Conservation (phyloP, 495 filamentous ascomycete genomes). For the Aspergillus heteromorphus region DNA sequence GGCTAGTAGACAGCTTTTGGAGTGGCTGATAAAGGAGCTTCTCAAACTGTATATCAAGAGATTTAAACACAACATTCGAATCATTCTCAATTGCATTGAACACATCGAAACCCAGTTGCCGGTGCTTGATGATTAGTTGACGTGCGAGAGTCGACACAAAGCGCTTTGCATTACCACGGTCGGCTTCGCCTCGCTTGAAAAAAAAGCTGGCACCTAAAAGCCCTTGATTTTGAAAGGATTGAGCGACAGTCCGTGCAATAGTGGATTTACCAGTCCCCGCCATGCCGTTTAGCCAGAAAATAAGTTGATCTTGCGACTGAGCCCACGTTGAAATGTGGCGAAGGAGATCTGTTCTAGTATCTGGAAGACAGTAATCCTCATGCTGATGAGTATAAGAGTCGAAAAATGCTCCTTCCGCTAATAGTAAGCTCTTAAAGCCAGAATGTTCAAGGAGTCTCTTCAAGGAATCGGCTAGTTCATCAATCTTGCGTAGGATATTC, state of each 20-base stretch:
- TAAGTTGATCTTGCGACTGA: slow-evolving; percentile 6
- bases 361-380: slow-evolving; percentile 22
- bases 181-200: slow-evolving; percentile 44
- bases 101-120: slow-evolving; percentile 24
- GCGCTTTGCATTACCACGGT: slow-evolving; percentile 32
- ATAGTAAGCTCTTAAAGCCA: too few relatives aligned
- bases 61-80: slow-evolving; percentile 29
- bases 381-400: slow-evolving; percentile 22
- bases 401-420: slow-evolving; percentile 14
- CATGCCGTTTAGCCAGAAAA: slow-evolving; percentile 43
- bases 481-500: too few relatives aligned
- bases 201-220: slow-evolving; percentile 43
- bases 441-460: too few relatives aligned
- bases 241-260: slow-evolving; percentile 29
- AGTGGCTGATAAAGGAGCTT: slow-evolving; percentile 44
- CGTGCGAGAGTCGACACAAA: slow-evolving; percentile 42
- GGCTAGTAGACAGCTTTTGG: background rate
- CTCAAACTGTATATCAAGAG: slow-evolving; percentile 41
- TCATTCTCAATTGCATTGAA: slow-evolving; percentile 33
- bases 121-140: slow-evolving; percentile 32
- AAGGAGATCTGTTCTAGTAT: slow-evolving; percentile 30
- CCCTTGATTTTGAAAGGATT: slow-evolving; percentile 1
- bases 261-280: slow-evolving; percentile 44
- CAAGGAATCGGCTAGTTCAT: too few relatives aligned
- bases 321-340: slow-evolving; percentile 28